Percentiles rank a stretch among this genome's conserved stretches.
Evolutionary conservation across 2,329 filamentous ascomycete genomes (phyloP).

Genomic region (Alternaria gaisen): DNA sequence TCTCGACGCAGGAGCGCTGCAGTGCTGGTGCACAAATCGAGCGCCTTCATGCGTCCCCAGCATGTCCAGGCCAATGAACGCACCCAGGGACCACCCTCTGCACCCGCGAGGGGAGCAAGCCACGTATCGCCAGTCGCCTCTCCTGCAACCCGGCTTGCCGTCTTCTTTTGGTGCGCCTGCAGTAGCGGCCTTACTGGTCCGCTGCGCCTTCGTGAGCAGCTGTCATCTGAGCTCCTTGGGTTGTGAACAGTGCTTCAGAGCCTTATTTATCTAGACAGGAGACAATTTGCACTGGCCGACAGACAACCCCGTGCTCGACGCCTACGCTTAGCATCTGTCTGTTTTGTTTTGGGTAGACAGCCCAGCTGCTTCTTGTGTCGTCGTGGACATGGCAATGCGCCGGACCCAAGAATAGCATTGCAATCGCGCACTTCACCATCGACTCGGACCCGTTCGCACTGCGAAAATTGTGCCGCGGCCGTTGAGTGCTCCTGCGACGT

Average conservation of each 20-base stretch:
- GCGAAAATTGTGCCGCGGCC: slow-evolving; percentile 36
- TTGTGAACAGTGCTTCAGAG: slow-evolving; percentile 9
- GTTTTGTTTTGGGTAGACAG: slow-evolving; percentile 7
- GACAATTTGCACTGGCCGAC: slow-evolving; percentile 5
- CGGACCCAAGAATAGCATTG: slow-evolving; percentile 12
- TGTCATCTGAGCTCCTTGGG: slow-evolving; percentile 12
- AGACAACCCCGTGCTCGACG: background rate
- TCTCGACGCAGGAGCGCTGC: slow-evolving; percentile 25
- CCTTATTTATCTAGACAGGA: slow-evolving; percentile 28
- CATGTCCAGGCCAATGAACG: slow-evolving; percentile 35
- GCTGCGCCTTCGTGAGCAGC: slow-evolving; percentile 21
- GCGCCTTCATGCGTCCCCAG: slow-evolving; percentile 18
- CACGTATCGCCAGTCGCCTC: slow-evolving; percentile 32
- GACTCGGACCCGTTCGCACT: slow-evolving; percentile 24
- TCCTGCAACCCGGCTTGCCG: slow-evolving; percentile 15
- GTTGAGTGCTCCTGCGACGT: slow-evolving; percentile 29
- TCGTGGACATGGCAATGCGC: slow-evolving; percentile 5
- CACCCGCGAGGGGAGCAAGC: slow-evolving; percentile 36
- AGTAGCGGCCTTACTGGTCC: slow-evolving; percentile 20
- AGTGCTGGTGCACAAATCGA: slow-evolving; percentile 37
- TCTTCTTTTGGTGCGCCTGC: slow-evolving; percentile 21
- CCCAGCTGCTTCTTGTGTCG: slow-evolving; percentile 4
- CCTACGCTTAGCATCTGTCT: background rate
- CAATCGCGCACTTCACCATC: slow-evolving; percentile 4
- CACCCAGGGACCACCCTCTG: slow-evolving; percentile 34